Evolutionary conservation across 1,284 basidiomycete species (phyloP).

Genomic region (Ceratobasidium sp.): DNA sequence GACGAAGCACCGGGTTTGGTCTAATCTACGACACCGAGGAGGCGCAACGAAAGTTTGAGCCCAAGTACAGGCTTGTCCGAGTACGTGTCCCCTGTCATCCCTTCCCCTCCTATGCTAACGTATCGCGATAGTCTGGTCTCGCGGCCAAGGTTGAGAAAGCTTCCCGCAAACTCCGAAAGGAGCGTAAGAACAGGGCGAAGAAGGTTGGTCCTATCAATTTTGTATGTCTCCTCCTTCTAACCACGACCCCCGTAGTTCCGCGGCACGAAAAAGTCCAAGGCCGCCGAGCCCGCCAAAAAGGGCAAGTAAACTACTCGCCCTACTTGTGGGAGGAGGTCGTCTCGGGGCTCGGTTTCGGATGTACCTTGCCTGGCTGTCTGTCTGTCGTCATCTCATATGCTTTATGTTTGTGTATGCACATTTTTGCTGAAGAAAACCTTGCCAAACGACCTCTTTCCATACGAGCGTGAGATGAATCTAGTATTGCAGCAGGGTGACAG

Average conservation of each 20-base stretch:
- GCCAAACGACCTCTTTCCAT: slow-evolving; percentile 21
- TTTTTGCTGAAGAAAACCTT: slow-evolving; percentile 20
- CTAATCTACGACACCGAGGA: slow-evolving; percentile 98
- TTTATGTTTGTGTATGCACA: slow-evolving; percentile 15
- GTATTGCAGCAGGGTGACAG: not conserved
- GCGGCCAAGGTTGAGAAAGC: slow-evolving; percentile 86
- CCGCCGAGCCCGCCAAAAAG: slow-evolving; percentile 87
- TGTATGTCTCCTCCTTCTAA: not conserved
- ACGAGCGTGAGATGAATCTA: not conserved
- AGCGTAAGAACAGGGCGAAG: slow-evolving; percentile 99
- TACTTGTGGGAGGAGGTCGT: slow-evolving; percentile 19
- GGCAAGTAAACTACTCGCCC: slow-evolving; percentile 65
- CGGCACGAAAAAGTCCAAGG: slow-evolving; percentile 93
- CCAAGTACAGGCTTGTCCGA: slow-evolving; percentile 92
- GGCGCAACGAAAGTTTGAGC: slow-evolving; percentile 96
- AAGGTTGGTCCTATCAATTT: slow-evolving; percentile 65
- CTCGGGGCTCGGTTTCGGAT: not conserved
- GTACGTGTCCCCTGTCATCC: slow-evolving; percentile 61
- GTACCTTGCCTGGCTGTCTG: not conserved
- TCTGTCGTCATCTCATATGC: slow-evolving; percentile 19
- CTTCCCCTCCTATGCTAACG: too few relatives aligned
- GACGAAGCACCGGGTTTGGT: slow-evolving; percentile 95
- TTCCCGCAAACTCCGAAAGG: slow-evolving; percentile 98
- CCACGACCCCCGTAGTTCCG: slow-evolving; percentile 64
- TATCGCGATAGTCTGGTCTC: slow-evolving; percentile 73